Evolutionary conservation across 2,329 filamentous ascomycete species (phyloP), one percentile per base, ranked within the genome.

Genomic region (Magnaporthiopsis incrustans): DNA sequence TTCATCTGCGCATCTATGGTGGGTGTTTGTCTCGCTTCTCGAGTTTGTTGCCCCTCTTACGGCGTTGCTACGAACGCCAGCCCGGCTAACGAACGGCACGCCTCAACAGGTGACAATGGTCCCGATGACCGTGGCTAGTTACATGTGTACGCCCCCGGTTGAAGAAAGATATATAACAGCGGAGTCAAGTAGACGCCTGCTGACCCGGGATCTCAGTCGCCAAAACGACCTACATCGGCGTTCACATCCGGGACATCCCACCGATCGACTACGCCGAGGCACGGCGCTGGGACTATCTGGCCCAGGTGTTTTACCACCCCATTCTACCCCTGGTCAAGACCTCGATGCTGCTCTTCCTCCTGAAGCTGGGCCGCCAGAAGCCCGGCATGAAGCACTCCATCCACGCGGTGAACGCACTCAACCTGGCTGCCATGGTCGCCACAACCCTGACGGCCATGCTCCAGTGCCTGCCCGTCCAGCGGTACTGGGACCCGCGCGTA

Each of bases 241-340:
- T 73, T 56, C 68, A 69, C 30, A 7, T 50, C 22, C 61, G 60
- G 12, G 65, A 69, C 33, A 62, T 73, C 3, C 71, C 70, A 4
- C 66, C 26, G 38, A 38, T 61, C 26, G 69, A 71, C 61, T 68
- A 66, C 3, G 70, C 69, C 0, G 65, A 71, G 50, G 70, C 64
- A 1, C 59, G 70, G 22, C 66, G 72, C 26, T 76, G 73, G 73
- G 65, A 69, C 56, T 75, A 72, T 58, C 70, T 71, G 35, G 72
- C 73, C 3, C 72, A 75, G 63, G 68, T 76, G 10, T 67, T 76
- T 12, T 76, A 76, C 68, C 90, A 94, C 73, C 87, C 86, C 1
- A 93, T 91, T 72, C 77, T 94, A 14, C 90, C 90, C 0, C 89
- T 94, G 71, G 82, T 94, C 68, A 89, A 87, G 69, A 81, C 85